Base-by-base conservation (phyloP, 495 filamentous ascomycete genomes). In the Copromyces sp. region DNA sequence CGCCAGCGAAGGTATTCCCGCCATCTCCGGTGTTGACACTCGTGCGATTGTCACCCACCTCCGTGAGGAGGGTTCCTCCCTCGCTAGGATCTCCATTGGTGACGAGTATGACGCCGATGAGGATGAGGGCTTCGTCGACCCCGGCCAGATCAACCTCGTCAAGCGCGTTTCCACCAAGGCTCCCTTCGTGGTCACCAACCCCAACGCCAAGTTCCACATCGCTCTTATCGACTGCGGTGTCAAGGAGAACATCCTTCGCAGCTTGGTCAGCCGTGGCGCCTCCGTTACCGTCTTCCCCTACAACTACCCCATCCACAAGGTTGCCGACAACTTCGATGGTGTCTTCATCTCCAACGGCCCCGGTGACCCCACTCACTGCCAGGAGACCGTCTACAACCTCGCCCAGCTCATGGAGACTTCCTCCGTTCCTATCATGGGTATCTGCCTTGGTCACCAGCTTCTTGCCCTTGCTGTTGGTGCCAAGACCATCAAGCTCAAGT, bases 31-130 rank as follows among this genome's bases (percentile, higher is more conserved):
- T 29, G 95, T 99, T 69, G 95, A 99, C 78, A 99, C 95, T 47
- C 91, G 95, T 83, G 95, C 89, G 35, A 97, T 99, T 80, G 96
- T 98, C 78, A 98, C 95, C 17, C 91, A 92, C 77, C 89, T 99
- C 71, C 93, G 95, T 74, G 95, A 98, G 86, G 92, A 95, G 82
- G 95, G 95, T 81, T 97, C 93, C 69, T 98, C 95, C 32, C 89
- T 99, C 37, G 95, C 95, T 72, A 89, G 94, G 77, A 97, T 99
- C 83, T 94, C 94, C 6, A 91, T 98, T 75, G 95, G 95, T 76
- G 95, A 98, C 82, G 94, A 98, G 83, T 99, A 99, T 80, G 95
- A 99, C 84, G 94, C 94, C 73, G 95, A 98, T 78, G 94, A 99
- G 84, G 95, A 99, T 76, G 96, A 98, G 85, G 93, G 94, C 69